Base-by-base conservation (phyloP, 768 basidiomycete genomes). In the Leccinum incarnatum region DNA sequence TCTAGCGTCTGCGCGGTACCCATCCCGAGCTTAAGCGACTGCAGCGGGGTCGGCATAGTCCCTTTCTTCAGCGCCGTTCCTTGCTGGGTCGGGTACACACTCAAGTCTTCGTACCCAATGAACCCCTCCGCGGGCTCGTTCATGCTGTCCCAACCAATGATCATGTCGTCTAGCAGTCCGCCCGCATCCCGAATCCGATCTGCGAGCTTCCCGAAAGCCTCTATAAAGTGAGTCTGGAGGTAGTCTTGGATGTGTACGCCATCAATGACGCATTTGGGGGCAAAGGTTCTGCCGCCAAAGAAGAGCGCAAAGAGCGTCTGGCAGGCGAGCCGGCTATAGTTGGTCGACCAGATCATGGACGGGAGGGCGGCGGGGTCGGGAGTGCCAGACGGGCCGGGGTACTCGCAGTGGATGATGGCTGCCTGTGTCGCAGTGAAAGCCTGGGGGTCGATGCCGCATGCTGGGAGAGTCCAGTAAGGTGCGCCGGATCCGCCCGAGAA, bases 281-380 rank as follows among this genome's bases (percentile, higher is more conserved):
- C 94, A 71, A 90, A 98, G 45, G 87, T 84, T 8, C 85, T 81
- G 1, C 95, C 95, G 21, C 89, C 94, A 70, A 91, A 98, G 81
- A 98, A 98, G 62, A 99, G 82, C 7, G 96, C 94, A 77, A 96
- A 96, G 54, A 97, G 70, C 11, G 94, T 96, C 69, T 94, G 91
- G 19, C 86, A 86, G 53, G 89, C 83, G 29, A 98, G 86, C 17
- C 90, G 91, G 45, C 90, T 86, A 69, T 98, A 98, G 70, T 98
- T 98, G 25, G 96, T 98, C 7, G 87, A 85, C 97, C 97, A 99
- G 60, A 94, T 84, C 97, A 99, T 99, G 51, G 89, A 85, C 5
- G 97, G 96, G 60, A 94, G 81, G 0, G 82, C 70, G 2, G 83
- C 79, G 0, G 96, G 95, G 63, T 89, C 79, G 5, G 92, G 81